Evolutionary conservation across 2,329 filamentous ascomycete species (phyloP).

Genomic region (Sporothrix humicola): DNA sequence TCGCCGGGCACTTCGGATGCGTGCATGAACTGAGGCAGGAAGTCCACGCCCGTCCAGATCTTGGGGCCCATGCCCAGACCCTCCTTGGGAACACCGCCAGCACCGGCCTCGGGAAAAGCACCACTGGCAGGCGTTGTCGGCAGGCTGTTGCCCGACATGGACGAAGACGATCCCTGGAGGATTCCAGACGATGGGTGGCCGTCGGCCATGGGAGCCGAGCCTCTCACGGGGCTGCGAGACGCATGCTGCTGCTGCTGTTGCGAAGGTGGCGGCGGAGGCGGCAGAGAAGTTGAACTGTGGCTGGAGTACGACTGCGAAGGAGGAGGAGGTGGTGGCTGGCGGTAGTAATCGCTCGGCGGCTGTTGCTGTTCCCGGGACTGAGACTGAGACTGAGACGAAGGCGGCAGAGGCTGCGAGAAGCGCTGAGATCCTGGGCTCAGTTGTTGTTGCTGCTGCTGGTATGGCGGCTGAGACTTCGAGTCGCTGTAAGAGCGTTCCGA

Average conservation of each 20-base stretch:
- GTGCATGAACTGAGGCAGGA: conserved; percentile 68
- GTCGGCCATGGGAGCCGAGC: conserved; percentile 7
- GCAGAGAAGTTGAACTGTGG: neutral
- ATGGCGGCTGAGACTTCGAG: neutral
- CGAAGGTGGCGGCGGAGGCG: neutral
- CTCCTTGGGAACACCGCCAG: conserved; percentile 58
- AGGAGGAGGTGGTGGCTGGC: conserved; percentile 11
- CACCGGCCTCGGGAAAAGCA: conserved; percentile 50
- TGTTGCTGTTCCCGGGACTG: neutral
- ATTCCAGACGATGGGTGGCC: conserved; percentile 5
- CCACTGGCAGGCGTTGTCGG: conserved; percentile 27
- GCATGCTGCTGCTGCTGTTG: conserved; percentile 10
- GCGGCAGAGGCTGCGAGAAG: conserved; percentile 25
- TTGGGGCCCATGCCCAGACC: conserved; percentile 59
- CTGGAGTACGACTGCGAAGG: conserved; percentile 5
- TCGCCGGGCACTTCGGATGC: conserved; percentile 74
- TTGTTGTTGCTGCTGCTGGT: conserved; percentile 8
- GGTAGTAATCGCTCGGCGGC: conserved; percentile 15
- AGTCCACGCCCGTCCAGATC: conserved; percentile 72
- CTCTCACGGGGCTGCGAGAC: conserved; percentile 13
- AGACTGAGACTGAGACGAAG: neutral
- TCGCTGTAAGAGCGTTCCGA: neutral
- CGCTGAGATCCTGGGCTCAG: neutral
- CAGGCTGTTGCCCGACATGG: neutral
- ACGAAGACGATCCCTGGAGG: too few relatives aligned